Base-by-base conservation (phyloP, 1,139 yeast genomes). In the Geotrichum restrictum region DNA sequence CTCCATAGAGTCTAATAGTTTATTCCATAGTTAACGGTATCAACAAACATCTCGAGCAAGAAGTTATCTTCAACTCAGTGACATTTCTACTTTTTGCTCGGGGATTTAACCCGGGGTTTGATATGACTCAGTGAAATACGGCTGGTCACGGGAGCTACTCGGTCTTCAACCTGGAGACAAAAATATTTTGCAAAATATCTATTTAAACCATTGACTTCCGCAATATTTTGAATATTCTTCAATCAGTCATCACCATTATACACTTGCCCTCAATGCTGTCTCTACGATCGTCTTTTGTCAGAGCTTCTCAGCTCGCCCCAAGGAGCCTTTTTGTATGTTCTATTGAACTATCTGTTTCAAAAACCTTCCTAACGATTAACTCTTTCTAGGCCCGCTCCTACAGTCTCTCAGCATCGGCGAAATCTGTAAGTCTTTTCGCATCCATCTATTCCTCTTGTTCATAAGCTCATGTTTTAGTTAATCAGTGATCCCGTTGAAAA, bases 401-500 rank as follows among this genome's bases (percentile, higher is more conserved):
- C 29, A 44, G 38, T 16, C 39, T 50, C 19, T 39, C 53, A 13
- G 33, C 40, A 32, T 33, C 42, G 13, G 48, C 48, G 1, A 50
- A 50, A 27, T 16, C 41, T 31, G 52, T 49, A 38, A 33, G 52
- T 49, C 10, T 14, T 36, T 29, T 27, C 24, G 2, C n/a, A 4
- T 24, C 5, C 8, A 24, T 24, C 5, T 24, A 24, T 8, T 24
- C 29, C 5, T 8, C 8, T 5, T 24, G 7, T 24, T 24, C 29
- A 24, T 31, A 37, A 18, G 3, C 31, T 14, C n/a, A 31, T 10
- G 19, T 31, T 16, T n/a, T 27, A 53, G 54, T 39, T 53, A 34
- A 50, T 53, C 47, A 50, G 54, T 36, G 21, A 27, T 24, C 52
- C 56, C 14, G 70, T 70, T 19, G 60, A 61, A 32, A 63, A 60